Percentiles rank a stretch among this genome's conserved stretches.
Conservation (phyloP, 331 rosid genomes). For the Stylosanthes scabra region DNA sequence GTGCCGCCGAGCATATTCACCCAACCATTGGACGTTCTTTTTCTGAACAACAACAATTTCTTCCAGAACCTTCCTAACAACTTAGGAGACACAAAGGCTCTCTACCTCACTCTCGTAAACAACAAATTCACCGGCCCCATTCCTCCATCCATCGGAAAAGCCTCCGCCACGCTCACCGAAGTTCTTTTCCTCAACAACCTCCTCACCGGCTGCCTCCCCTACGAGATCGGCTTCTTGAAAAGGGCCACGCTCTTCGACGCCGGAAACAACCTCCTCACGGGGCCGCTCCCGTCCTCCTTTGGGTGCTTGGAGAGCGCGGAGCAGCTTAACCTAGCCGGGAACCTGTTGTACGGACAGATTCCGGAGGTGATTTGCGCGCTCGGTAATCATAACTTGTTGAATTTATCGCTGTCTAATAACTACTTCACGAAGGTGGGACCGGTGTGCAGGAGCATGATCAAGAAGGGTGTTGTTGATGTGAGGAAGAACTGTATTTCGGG, state of each 20-base stretch:
- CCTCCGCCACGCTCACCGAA: conserved; percentile 58
- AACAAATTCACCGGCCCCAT: conserved; percentile 81
- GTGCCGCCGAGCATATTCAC: conserved; percentile 73
- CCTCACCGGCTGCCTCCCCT: conserved; percentile 80
- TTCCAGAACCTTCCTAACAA: conserved; percentile 56
- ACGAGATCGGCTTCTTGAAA: conserved; percentile 64
- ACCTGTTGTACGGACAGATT: conserved; percentile 63
- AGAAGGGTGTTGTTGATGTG: conserved; percentile 68
- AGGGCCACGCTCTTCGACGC: conserved; percentile 58
- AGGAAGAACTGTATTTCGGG: conserved; percentile 72
- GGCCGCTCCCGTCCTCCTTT: conserved; percentile 74
- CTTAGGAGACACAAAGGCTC: conserved; percentile 57
- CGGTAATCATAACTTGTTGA: conserved; percentile 46
- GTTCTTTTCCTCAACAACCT: conserved; percentile 69
- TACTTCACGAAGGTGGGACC: conserved; percentile 74
- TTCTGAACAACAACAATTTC: conserved; percentile 82
- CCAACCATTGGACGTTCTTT: conserved; percentile 57
- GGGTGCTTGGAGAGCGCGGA: conserved; percentile 67
- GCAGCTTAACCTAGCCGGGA: conserved; percentile 66
- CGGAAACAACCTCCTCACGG: conserved; percentile 68
- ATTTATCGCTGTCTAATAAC: conserved; percentile 66
- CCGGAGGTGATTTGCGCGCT: conserved; percentile 78
- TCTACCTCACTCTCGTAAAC: conserved; percentile 80
- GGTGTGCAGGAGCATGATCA: conserved; percentile 60
- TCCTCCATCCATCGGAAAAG: conserved; percentile 60